phyloP scores from a whole-genome alignment of 164 flowering plant species.

The Tetrastigma voinierianum region DNA sequence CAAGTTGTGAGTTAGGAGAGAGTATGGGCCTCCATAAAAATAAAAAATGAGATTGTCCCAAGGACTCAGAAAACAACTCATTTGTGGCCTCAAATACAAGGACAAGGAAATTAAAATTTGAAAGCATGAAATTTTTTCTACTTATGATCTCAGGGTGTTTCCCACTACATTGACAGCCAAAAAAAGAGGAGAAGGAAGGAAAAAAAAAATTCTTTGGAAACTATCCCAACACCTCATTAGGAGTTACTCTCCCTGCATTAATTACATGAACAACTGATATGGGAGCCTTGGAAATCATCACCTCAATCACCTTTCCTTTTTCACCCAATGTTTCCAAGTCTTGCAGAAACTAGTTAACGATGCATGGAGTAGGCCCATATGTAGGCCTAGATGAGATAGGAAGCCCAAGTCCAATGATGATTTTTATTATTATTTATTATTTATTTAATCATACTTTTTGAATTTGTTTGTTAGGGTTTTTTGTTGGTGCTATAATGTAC shows the following conservation, averaged over 20 bases:
- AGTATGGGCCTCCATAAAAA: constrained; percentile 21
- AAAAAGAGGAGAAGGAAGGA: constrained; percentile 17
- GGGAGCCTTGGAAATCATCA: not conserved
- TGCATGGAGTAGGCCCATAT: too few relatives aligned
- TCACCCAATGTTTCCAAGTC: too few relatives aligned
- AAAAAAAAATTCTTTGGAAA: constrained; percentile 10
- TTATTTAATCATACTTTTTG: too few relatives aligned
- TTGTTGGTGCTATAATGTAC: too few relatives aligned
- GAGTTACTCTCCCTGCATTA: constrained; percentile 10
- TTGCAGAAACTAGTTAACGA: too few relatives aligned
- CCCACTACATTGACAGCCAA: constrained; percentile 46
- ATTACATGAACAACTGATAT: not conserved
- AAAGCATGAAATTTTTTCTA: constrained; percentile 21
- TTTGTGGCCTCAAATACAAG: constrained; percentile 20
- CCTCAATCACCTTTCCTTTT: too few relatives aligned
- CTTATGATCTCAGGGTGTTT: constrained; percentile 44
- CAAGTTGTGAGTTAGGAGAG: constrained; percentile 5
- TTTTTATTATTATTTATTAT: too few relatives aligned
- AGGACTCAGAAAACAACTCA: constrained; percentile 1
- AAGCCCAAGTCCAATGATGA: too few relatives aligned
- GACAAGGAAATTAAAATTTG: constrained; percentile 16
- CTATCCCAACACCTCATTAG: not conserved
- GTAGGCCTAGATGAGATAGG: too few relatives aligned
- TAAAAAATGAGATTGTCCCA: not conserved
- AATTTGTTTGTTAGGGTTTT: too few relatives aligned